phyloP scores from a whole-genome alignment of 1,139 yeast genomes.

The Kodamaea ohmeri region DNA sequence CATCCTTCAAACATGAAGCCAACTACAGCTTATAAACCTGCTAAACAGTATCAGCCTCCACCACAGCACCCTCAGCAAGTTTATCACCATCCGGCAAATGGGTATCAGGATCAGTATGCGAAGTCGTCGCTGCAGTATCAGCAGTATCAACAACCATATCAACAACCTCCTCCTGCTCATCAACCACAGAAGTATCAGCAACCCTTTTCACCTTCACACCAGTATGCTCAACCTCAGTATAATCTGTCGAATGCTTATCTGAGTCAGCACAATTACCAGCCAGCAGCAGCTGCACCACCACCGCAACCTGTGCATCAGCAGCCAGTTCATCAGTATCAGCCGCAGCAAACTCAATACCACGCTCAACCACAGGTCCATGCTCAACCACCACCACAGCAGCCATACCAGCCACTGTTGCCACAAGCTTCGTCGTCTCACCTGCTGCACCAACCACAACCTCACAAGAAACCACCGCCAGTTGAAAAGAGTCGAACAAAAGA shows the following conservation, averaged over 20 bases:
- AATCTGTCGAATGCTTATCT: background rate
- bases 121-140: too few relatives aligned
- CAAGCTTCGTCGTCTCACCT: slow-evolving; percentile 3
- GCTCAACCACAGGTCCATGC: background rate
- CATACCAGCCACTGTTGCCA: background rate
- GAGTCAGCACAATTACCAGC: slow-evolving; percentile 1
- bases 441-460: slow-evolving; percentile 6
- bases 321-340: too few relatives aligned
- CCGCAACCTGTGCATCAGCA: too few relatives aligned
- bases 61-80: slow-evolving; percentile 11
- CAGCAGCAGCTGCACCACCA: too few relatives aligned
- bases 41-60: slow-evolving; percentile 16
- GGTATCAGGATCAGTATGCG: background rate
- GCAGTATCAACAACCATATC: slow-evolving; percentile 16
- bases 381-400: background rate
- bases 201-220: background rate
- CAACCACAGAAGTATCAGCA: background rate
- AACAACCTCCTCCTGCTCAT: too few relatives aligned
- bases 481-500: slow-evolving; percentile 6
- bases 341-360: background rate
- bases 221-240: background rate
- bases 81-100: slow-evolving; percentile 12
- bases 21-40: slow-evolving; percentile 17
- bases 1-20: slow-evolving; percentile 14
- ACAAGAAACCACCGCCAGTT: slow-evolving; percentile 16